A percentile compares a stretch with the other conserved stretches of the same genome.
These are phyloP conservation scores for Spathaspora hagerdaliae DNA, from an alignment of 805 yeast species.

Conservation along the genomic window DNA sequence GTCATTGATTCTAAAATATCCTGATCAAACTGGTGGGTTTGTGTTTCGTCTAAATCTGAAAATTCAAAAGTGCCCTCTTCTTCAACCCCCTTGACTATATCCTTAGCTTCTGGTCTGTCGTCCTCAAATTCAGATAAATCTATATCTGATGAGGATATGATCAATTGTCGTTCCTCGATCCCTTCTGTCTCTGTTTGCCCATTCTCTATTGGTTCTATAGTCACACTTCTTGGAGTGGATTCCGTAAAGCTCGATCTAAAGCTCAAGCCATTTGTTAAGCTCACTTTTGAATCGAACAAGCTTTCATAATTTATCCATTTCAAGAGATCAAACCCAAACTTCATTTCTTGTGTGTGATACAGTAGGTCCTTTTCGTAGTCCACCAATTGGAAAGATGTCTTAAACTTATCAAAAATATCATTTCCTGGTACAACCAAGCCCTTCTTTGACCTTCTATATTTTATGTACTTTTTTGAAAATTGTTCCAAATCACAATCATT, in stretches of 20 bases:
- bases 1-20: conserved; percentile 15
- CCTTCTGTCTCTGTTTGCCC: background rate
- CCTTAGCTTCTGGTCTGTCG: conserved; percentile 10
- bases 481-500: conserved; percentile 2
- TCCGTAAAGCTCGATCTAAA: background rate
- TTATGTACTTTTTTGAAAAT: conserved; percentile 3
- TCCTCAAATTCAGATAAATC: conserved; percentile 12
- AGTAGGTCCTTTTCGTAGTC: conserved; percentile 16
- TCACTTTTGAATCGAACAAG: conserved; percentile 11
- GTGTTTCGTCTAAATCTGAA: conserved; percentile 4
- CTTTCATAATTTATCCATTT: conserved; percentile 16
- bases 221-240: background rate
- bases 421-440: background rate
- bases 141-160: background rate
- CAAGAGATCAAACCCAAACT: conserved; percentile 17
- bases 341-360: conserved; percentile 12
- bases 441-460: background rate
- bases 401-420: conserved; percentile 10
- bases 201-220: background rate
- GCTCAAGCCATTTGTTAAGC: background rate
- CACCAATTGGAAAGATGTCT: conserved; percentile 26
- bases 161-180: background rate
- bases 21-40: conserved; percentile 14
- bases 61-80: background rate
- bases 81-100: conserved; percentile 1